Conservation (phyloP, 176 grass and related monocot genomes). For the Hyparrhenia diplandra region DNA sequence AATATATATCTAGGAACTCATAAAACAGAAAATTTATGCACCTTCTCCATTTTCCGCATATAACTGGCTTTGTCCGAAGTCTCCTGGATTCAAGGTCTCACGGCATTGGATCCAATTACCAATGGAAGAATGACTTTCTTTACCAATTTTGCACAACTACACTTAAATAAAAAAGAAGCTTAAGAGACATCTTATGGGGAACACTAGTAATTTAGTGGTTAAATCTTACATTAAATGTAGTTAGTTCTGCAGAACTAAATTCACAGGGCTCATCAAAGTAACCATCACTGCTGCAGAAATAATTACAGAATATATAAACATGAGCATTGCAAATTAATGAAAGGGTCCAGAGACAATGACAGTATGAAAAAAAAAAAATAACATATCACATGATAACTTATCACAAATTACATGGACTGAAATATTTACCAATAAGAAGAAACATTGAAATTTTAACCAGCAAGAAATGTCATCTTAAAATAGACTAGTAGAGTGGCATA, state of each 20-base stretch:
- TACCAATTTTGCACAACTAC: constrained; percentile 31
- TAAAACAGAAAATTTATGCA: constrained; percentile 33
- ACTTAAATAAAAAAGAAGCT: constrained; percentile 39
- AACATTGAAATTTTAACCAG: background rate
- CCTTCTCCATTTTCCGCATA: constrained; percentile 98
- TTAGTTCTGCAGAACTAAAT: constrained; percentile 47
- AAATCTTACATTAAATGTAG: constrained; percentile 61
- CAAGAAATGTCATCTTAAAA: background rate
- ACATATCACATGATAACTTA: background rate
- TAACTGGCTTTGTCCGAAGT: constrained; percentile 46
- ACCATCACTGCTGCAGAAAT: constrained; percentile 33
- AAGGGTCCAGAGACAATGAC: background rate
- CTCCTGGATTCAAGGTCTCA: constrained; percentile 43
- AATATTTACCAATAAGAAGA: background rate
- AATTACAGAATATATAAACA: constrained; percentile 14
- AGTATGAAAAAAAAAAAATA: background rate
- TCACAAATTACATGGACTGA: background rate
- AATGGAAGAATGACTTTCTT: constrained; percentile 42
- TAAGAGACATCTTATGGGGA: constrained; percentile 23
- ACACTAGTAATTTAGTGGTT: constrained; percentile 25
- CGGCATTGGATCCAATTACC: constrained; percentile 96
- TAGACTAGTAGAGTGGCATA: background rate
- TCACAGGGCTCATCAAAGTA: constrained; percentile 42
- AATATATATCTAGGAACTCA: constrained; percentile 14
- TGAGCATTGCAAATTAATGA: constrained; percentile 20